A percentile compares a stretch with the other conserved stretches of the same genome.
phyloP scores from a whole-genome alignment of 1,284 basidiomycete genomes.

The Cryptococcus depauperatus region DNA sequence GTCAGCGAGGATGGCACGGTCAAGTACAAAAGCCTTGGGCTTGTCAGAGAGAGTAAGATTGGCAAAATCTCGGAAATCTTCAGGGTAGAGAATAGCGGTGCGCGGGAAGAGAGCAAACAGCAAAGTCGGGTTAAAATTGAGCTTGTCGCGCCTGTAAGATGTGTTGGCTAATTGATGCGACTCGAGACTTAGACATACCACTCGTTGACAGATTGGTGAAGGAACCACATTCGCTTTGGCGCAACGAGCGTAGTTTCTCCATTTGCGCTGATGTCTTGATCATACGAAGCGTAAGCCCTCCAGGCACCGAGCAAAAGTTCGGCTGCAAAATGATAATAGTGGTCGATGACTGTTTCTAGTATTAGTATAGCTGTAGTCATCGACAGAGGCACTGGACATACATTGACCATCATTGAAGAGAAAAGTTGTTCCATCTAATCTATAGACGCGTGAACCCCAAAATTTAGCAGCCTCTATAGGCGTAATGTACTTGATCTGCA shows the following conservation, averaged over 20 bases:
- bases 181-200: slow-evolving; percentile 25
- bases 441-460: slow-evolving; percentile 60
- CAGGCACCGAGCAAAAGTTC: slow-evolving; percentile 66
- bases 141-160: slow-evolving; percentile 37
- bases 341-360: slow-evolving; percentile 52
- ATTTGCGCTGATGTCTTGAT: slow-evolving; percentile 30
- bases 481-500: slow-evolving; percentile 48
- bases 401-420: slow-evolving; percentile 45
- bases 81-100: slow-evolving; percentile 55
- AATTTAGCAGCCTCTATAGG: slow-evolving; percentile 54
- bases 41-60: slow-evolving; percentile 34
- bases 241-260: slow-evolving; percentile 34
- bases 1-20: slow-evolving; percentile 55
- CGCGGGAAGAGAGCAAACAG: slow-evolving; percentile 42
- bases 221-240: slow-evolving; percentile 40
- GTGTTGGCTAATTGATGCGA: background rate
- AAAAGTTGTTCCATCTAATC: slow-evolving; percentile 60
- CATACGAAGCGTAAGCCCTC: slow-evolving; percentile 55
- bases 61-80: slow-evolving; percentile 58
- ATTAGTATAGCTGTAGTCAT: background rate
- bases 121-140: slow-evolving; percentile 42
- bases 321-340: slow-evolving; percentile 75
- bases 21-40: slow-evolving; percentile 44
- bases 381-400: too few species aligned
- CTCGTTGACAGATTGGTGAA: slow-evolving; percentile 33